These are phyloP conservation scores for Rhododendron griersonianum DNA, from an alignment of 148 eudicot species.

Conservation along the genomic window DNA sequence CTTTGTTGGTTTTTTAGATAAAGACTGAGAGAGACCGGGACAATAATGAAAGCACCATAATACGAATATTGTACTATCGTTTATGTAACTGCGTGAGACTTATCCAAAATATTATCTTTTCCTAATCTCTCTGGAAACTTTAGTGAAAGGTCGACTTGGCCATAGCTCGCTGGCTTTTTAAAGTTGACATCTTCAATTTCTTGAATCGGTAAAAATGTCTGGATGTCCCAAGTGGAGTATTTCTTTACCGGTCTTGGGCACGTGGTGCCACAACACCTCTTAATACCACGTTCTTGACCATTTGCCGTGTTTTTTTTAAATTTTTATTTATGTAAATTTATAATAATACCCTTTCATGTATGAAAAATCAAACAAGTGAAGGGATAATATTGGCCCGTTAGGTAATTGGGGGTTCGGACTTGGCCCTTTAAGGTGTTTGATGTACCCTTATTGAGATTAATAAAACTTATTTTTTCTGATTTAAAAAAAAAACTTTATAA, in stretches of 20 bases:
- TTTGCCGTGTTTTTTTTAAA: no score
- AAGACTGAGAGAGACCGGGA: not conserved
- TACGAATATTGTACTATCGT: not conserved
- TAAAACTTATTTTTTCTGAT: no score
- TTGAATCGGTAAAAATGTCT: not conserved
- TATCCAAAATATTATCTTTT: not conserved
- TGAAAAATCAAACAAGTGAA: no score
- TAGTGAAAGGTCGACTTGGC: not conserved
- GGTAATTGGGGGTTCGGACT: no score
- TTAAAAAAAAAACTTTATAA: no score
- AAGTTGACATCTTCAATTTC: not conserved
- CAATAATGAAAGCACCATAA: not conserved
- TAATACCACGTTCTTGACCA: not conserved
- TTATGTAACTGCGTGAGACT: not conserved
- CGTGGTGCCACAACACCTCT: not conserved
- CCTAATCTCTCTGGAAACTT: not conserved
- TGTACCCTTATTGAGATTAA: no score
- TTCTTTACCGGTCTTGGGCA: not conserved
- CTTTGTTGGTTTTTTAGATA: not conserved
- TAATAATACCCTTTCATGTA: no score
- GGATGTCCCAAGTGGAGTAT: no score
- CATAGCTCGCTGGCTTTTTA: not conserved
- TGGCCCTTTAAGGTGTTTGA: no score
- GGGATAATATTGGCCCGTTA: no score
- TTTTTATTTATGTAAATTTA: no score